These are phyloP conservation scores for Sporothrix variecibatus DNA, from an alignment of 2,329 filamentous ascomycete genomes.

Conservation along the genomic window DNA sequence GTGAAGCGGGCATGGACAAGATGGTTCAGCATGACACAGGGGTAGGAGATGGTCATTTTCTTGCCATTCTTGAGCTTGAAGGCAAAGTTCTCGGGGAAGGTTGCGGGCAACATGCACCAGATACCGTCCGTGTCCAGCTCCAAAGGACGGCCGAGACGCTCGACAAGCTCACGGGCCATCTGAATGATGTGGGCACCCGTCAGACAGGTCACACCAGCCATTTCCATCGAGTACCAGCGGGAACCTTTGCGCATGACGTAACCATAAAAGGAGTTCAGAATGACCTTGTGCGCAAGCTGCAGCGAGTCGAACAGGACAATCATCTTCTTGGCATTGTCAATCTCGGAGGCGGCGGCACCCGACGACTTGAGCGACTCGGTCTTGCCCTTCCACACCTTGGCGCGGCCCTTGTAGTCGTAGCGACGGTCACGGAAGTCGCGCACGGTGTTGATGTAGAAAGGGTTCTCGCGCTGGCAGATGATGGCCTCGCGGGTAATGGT, in stretches of 20 bases:
- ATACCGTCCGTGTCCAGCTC: constrained; percentile 98
- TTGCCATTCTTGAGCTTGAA: constrained; percentile 96
- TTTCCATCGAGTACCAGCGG: constrained; percentile 98
- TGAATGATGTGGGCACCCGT: constrained; percentile 97
- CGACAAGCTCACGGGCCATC: constrained; percentile 88
- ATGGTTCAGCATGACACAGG: constrained; percentile 98
- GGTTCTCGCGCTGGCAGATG: constrained; percentile 96
- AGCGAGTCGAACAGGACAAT: constrained; percentile 93
- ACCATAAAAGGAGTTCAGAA: constrained; percentile 97
- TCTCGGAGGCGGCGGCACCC: constrained; percentile 72
- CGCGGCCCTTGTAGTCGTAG: constrained; percentile 97
- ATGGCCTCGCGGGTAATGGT: constrained; percentile 94
- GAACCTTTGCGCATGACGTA: constrained; percentile 99
- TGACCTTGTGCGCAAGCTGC: constrained; percentile 97
- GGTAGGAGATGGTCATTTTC: constrained; percentile 94
- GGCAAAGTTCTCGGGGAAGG: constrained; percentile 92
- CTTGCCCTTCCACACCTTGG: constrained; percentile 98
- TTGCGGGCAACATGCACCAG: constrained; percentile 97
- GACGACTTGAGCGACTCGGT: constrained; percentile 81
- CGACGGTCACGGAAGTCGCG: constrained; percentile 93
- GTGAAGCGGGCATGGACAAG: constrained; percentile 93
- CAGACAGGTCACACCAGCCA: constrained; percentile 97
- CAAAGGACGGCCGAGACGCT: constrained; percentile 86
- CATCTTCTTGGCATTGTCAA: constrained; percentile 98
- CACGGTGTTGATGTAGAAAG: constrained; percentile 97